Base-by-base conservation (phyloP, 2,329 filamentous ascomycete species). In the Talaromyces sp. region DNA sequence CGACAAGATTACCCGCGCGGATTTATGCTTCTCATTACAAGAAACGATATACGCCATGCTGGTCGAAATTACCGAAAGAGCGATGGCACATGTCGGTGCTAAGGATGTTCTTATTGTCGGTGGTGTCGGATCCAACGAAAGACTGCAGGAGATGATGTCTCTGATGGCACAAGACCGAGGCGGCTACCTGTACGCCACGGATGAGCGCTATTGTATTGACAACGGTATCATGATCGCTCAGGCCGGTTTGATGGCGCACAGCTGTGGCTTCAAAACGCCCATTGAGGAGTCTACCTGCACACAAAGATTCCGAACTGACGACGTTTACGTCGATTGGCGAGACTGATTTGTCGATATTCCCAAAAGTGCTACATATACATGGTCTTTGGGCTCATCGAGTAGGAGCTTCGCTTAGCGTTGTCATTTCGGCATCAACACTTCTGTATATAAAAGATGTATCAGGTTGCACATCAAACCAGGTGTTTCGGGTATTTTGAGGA, bases 221-320 rank as follows among this genome's bases (percentile, higher is more conserved):
- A 99, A 99, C 73, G 95, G 95, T 58, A 98, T 99, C 75, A 99
- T 99, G 95, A 99, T 99, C 81, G 95, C 95, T 1, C 94, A 99
- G 77, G 95, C 95, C 1, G 95, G 95, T 2, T 79, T 99, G 71
- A 77, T 97, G 72, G 93, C 93, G 1, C 95, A 90, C 75, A 84
- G 89, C 77, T 93, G 88, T 17, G 94, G 94, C 1, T 93, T 92
- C 74, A 84, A 80, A 66, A 97, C 93, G 1, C 80, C 85, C 8
- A 76, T 98, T 56, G 88, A 89, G 68, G 91, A 97, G 52, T 94
- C 90, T 70, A 92, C 90, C 13, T 97, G 90, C 77, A 94, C 91
- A 15, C 91, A 94, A 76, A 83, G 91, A 62, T 94, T 93, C 75
- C 87, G 91, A 72, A 94, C 91, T 5, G 91, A 94, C 73, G 90